Conservation (phyloP, 2,329 filamentous ascomycete species). For the Magnaporthiopsis incrustans region DNA sequence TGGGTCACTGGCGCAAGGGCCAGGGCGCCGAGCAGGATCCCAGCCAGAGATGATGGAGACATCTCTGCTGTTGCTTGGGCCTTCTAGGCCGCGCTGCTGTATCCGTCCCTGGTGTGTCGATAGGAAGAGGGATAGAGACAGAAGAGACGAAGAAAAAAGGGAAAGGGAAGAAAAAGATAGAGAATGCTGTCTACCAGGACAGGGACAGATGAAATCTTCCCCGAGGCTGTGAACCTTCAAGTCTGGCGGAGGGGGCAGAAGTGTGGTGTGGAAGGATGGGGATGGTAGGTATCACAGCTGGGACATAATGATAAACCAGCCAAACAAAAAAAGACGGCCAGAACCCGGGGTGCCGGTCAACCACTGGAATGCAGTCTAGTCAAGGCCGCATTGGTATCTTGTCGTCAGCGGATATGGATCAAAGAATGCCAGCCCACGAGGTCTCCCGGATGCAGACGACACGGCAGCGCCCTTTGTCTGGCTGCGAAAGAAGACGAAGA, state of each 20-base stretch:
- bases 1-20: conserved; percentile 21
- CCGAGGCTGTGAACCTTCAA: background rate
- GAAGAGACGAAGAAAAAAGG: too few species aligned
- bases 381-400: background rate
- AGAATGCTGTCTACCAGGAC: background rate
- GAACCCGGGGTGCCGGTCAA: background rate
- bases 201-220: background rate
- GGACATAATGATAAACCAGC: background rate
- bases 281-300: background rate
- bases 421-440: background rate
- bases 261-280: background rate
- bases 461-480: background rate
- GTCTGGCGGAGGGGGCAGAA: too few species aligned
- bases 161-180: background rate
- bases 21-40: conserved; percentile 10
- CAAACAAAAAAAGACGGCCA: background rate
- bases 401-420: background rate
- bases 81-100: background rate
- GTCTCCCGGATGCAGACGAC: background rate
- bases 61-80: background rate
- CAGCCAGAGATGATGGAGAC: conserved; percentile 1
- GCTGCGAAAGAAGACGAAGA: background rate
- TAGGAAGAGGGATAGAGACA: background rate
- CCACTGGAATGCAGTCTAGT: background rate
- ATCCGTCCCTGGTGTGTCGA: background rate